A percentile compares a stretch with the other conserved stretches of the same genome.
Conservation (phyloP, 208 protist genomes). For the Leishmania martiniquensis region DNA sequence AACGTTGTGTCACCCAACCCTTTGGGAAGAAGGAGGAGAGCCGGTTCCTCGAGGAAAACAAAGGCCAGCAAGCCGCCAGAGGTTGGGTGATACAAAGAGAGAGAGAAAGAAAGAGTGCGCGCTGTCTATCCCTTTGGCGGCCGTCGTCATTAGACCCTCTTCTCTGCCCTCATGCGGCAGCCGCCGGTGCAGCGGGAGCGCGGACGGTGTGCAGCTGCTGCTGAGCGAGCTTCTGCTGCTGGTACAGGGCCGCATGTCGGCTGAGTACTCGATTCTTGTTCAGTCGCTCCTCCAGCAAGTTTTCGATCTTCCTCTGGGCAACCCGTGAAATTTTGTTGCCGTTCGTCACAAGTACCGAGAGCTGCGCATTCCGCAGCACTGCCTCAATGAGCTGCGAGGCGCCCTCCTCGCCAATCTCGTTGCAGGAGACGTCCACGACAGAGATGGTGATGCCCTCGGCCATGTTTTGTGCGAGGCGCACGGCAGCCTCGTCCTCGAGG, state of each 20-base stretch:
- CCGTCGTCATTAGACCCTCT: too few species aligned
- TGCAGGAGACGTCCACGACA: conserved; percentile 68
- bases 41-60: too few species aligned
- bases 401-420: conserved; percentile 73
- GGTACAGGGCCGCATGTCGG: conserved; percentile 19
- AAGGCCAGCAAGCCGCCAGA: neutral
- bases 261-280: conserved; percentile 57
- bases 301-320: conserved; percentile 85
- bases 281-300: conserved; percentile 74
- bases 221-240: conserved; percentile 36
- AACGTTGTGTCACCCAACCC: neutral
- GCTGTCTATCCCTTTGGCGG: too few species aligned
- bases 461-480: conserved; percentile 66
- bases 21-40: neutral
- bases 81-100: too few species aligned
- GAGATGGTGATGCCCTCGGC: conserved; percentile 65
- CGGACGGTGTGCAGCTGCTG: conserved; percentile 23
- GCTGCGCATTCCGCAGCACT: conserved; percentile 61
- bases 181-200: neutral
- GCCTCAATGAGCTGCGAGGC: conserved; percentile 80
- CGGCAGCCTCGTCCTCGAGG: conserved; percentile 81
- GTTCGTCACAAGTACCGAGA: conserved; percentile 67
- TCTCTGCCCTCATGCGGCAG: neutral
- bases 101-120: too few species aligned
- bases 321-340: conserved; percentile 85